phyloP scores from a whole-genome alignment of 257 asterid species.

The Solanum pimpinellifolium region DNA sequence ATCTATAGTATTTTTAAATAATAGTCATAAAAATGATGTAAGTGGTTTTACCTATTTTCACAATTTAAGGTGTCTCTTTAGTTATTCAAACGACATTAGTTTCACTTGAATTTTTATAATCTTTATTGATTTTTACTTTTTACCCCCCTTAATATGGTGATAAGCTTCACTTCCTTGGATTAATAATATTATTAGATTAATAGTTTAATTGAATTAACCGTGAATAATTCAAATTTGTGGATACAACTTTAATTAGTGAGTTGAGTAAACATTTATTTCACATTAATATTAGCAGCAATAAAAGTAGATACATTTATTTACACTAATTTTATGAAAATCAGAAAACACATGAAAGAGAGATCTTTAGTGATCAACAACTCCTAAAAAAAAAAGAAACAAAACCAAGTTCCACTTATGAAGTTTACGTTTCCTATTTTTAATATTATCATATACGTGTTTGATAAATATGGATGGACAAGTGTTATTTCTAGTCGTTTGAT shows the following conservation, averaged over 20 bases:
- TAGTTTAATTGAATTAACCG: neutral
- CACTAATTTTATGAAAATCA: too few species aligned
- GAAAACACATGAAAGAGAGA: too few species aligned
- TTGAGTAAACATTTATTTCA: neutral
- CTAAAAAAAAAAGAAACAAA: neutral
- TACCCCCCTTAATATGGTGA: too few species aligned
- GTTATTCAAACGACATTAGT: neutral
- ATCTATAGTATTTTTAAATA: too few species aligned
- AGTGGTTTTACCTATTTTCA: neutral
- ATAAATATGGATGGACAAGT: neutral
- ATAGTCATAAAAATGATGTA: too few species aligned
- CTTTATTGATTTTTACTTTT: too few species aligned
- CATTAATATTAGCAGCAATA: too few species aligned
- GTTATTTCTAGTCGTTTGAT: neutral
- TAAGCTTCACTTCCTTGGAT: too few species aligned
- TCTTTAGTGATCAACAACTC: neutral
- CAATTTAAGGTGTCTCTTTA: neutral
- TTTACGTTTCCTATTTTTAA: neutral
- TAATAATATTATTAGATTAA: too few species aligned
- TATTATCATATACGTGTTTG: neutral
- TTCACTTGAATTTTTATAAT: too few species aligned
- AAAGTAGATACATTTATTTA: too few species aligned
- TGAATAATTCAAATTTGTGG: too few species aligned
- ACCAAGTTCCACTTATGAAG: neutral
- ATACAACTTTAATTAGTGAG: neutral